Evolutionary conservation across 2,329 filamentous ascomycete species (phyloP), one percentile per base, ranked within the genome.

Genomic region (Scedosporium minutisporum): DNA sequence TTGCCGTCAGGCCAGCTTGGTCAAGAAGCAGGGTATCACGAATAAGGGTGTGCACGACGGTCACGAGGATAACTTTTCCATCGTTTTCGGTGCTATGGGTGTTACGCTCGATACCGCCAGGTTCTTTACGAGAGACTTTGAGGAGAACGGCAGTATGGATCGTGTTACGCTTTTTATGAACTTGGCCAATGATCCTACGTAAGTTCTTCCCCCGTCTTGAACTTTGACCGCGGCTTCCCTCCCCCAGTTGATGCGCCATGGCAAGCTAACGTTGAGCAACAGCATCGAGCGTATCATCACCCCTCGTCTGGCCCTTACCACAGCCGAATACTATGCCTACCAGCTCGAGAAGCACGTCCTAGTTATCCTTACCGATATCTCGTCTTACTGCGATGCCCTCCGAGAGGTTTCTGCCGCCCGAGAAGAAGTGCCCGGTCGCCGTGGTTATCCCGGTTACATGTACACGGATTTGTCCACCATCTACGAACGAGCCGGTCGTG

Each of bases 361-460:
- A 68, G 95, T 99, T 73, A 99, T 99, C 77, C 87, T 99, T 74
- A 99, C 96, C 62, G 95, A 99, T 84, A 80, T 99, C 69, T 95
- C 95, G 1, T 92, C 95, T 59, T 99, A 99, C 84, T 99, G 96
- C 76, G 95, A 99, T 77, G 96, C 95, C 68, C 88, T 99, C 67
- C 95, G 95, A 85, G 95, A 99, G 79, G 95, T 99, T 60, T 99
- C 95, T 14, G 93, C 95, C 62, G 95, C 95, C 61, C 87, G 95
- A 80, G 95, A 99, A 84, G 95, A 99, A 87, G 95, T 99, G 53
- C 95, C 95, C 48, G 95, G 95, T 83, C 93, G 95, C 77, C 93
- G 95, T 87, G 95, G 95, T 85, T 99, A 95, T 82, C 95, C 95
- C 62, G 95, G 95, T 90, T 99, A 99, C 85, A 99, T 99, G 95